phyloP scores from a whole-genome alignment of 768 basidiomycete genomes.

The Roridomyces roridus region DNA sequence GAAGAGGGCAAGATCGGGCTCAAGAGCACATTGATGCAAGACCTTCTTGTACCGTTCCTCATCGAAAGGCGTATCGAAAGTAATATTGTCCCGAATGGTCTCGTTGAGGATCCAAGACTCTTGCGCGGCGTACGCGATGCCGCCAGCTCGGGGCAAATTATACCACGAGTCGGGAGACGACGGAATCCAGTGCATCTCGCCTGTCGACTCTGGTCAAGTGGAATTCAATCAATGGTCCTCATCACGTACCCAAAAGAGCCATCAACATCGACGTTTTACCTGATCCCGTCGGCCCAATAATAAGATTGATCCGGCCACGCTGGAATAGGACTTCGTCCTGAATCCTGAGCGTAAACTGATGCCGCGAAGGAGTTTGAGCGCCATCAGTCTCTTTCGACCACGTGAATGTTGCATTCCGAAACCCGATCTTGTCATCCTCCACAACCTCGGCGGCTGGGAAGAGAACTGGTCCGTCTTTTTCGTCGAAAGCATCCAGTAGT shows the following conservation, averaged over 20 bases:
- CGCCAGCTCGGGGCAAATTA: constrained; percentile 69
- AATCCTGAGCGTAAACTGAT: constrained; percentile 56
- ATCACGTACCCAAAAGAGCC: constrained; percentile 53
- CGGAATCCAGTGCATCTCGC: constrained; percentile 71
- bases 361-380: constrained; percentile 41
- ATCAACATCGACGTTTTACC: constrained; percentile 67
- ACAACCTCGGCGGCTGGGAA: not conserved
- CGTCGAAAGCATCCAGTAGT: constrained; percentile 47
- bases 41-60: constrained; percentile 82
- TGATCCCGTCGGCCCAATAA: constrained; percentile 62
- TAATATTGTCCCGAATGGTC: constrained; percentile 80
- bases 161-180: constrained; percentile 62
- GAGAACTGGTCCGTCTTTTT: constrained; percentile 22
- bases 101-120: constrained; percentile 87
- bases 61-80: constrained; percentile 80
- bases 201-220: constrained; percentile 25
- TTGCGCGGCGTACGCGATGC: constrained; percentile 82
- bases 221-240: constrained; percentile 19
- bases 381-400: constrained; percentile 49
- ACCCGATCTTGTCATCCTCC: constrained; percentile 46
- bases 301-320: constrained; percentile 56
- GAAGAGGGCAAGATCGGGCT: constrained; percentile 72
- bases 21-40: constrained; percentile 74
- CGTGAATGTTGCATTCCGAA: constrained; percentile 58
- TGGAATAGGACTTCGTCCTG: constrained; percentile 58